Percentiles rank a stretch among this genome's conserved stretches.
phyloP scores from a whole-genome alignment of 2,329 filamentous ascomycete species.

The Calonectria pteridis region DNA sequence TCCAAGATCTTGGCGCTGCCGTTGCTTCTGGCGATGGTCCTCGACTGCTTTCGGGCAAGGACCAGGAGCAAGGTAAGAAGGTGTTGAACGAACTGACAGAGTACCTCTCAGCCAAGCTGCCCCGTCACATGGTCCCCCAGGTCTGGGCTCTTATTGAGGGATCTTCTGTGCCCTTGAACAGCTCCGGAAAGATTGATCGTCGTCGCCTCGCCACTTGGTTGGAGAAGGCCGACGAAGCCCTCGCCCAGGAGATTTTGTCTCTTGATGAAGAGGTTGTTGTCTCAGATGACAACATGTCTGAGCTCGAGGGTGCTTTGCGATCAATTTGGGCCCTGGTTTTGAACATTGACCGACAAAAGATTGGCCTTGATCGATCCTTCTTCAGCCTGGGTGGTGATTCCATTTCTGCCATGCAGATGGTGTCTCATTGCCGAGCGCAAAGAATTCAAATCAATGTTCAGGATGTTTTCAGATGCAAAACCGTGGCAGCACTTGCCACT shows the following conservation, averaged over 20 bases:
- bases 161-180: conserved; percentile 28
- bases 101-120: conserved; percentile 31
- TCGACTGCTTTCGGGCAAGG: neutral
- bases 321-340: conserved; percentile 33
- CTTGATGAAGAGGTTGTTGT: neutral
- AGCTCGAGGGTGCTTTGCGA: conserved; percentile 24
- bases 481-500: conserved; percentile 29
- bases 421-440: conserved; percentile 43
- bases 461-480: conserved; percentile 46
- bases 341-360: conserved; percentile 38
- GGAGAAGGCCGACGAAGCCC: conserved; percentile 26
- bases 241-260: conserved; percentile 32
- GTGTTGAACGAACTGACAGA: conserved; percentile 8
- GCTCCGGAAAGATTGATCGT: conserved; percentile 39
- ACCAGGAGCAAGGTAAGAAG: neutral
- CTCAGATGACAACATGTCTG: conserved; percentile 3
- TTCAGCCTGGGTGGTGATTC: conserved; percentile 57
- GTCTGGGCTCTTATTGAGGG: conserved; percentile 38
- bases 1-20: conserved; percentile 17
- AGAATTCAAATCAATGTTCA: conserved; percentile 45
- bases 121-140: conserved; percentile 39
- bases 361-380: conserved; percentile 46
- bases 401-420: conserved; percentile 54
- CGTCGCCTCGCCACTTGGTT: conserved; percentile 32
- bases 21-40: conserved; percentile 10